Percentiles rank a stretch among this genome's conserved stretches.
Evolutionary conservation across 208 protist genomes (phyloP).

Genomic region (Wallacemonas sp.): DNA sequence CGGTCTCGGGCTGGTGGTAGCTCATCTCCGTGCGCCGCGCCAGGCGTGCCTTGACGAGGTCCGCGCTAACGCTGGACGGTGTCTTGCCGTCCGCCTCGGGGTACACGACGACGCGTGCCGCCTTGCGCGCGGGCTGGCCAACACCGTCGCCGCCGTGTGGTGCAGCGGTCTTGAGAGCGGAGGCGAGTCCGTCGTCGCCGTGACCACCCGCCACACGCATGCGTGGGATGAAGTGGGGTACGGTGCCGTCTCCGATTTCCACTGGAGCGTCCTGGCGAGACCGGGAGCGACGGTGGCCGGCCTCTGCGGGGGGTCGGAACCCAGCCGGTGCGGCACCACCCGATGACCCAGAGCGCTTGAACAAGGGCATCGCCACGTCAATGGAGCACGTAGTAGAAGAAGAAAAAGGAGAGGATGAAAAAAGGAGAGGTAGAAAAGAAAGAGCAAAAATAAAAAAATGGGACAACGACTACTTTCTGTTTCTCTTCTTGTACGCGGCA

Average conservation of each 20-base stretch:
- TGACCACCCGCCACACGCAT: background rate
- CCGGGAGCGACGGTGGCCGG: slow-evolving; percentile 9
- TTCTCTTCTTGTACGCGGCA: background rate
- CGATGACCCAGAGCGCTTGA: slow-evolving; percentile 28
- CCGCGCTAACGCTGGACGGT: slow-evolving; percentile 11
- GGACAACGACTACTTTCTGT: background rate
- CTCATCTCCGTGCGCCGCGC: slow-evolving; percentile 59
- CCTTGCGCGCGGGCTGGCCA: slow-evolving; percentile 11
- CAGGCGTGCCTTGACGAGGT: slow-evolving; percentile 42
- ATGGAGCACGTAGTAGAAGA: background rate
- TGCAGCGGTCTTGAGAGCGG: background rate
- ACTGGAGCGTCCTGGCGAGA: background rate
- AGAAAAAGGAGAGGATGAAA: slow-evolving; percentile 1
- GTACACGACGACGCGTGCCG: slow-evolving; percentile 28
- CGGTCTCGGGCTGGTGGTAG: slow-evolving; percentile 69
- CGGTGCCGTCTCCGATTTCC: slow-evolving; percentile 14
- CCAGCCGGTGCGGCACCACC: slow-evolving; percentile 25
- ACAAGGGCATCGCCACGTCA: slow-evolving; percentile 29
- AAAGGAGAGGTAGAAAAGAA: slow-evolving; percentile 3
- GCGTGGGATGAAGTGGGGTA: slow-evolving; percentile 30
- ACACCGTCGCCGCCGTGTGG: background rate
- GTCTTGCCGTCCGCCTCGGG: slow-evolving; percentile 7
- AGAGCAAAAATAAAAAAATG: slow-evolving; percentile 1
- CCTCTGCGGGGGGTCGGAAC: slow-evolving; percentile 38
- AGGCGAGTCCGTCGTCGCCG: background rate